phyloP scores from a whole-genome alignment of 352 stramenopile genomes.

The Phytophthora tentaculata region DNA sequence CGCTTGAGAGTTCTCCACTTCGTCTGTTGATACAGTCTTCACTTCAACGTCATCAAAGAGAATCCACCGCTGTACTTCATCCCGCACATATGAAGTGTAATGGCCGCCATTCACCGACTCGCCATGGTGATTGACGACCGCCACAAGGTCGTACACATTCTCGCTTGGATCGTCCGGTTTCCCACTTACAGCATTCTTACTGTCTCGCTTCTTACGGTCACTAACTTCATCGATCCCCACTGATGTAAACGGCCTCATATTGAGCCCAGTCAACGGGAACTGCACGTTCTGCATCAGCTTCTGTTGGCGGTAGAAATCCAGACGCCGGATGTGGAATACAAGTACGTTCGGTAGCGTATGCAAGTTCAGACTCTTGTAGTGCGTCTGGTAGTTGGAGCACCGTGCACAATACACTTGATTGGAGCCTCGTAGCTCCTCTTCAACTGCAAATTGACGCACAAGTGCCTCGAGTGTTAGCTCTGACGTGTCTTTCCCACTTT shows the following conservation, averaged over 20 bases:
- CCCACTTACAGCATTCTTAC: conserved; percentile 6
- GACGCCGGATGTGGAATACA: conserved; percentile 77
- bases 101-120: conserved; percentile 73
- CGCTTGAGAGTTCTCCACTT: conserved; percentile 61
- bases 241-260: conserved; percentile 48
- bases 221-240: conserved; percentile 26
- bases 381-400: conserved; percentile 63
- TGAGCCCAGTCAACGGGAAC: conserved; percentile 55
- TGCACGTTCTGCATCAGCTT: conserved; percentile 58
- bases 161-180: conserved; percentile 26
- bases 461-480: conserved; percentile 35
- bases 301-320: conserved; percentile 72
- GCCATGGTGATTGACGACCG: conserved; percentile 74
- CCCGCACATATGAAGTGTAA: conserved; percentile 66
- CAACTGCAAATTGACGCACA: conserved; percentile 53
- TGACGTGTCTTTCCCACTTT: neutral
- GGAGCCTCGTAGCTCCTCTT: conserved; percentile 60
- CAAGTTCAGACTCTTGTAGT: conserved; percentile 68
- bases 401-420: conserved; percentile 72
- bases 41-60: conserved; percentile 69
- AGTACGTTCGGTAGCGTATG: conserved; percentile 73
- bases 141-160: conserved; percentile 69
- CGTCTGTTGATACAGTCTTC: conserved; percentile 36
- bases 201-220: conserved; percentile 22
- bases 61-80: conserved; percentile 48